Base-by-base conservation (phyloP, 805 yeast genomes). In the Monosporozyma unispora region DNA sequence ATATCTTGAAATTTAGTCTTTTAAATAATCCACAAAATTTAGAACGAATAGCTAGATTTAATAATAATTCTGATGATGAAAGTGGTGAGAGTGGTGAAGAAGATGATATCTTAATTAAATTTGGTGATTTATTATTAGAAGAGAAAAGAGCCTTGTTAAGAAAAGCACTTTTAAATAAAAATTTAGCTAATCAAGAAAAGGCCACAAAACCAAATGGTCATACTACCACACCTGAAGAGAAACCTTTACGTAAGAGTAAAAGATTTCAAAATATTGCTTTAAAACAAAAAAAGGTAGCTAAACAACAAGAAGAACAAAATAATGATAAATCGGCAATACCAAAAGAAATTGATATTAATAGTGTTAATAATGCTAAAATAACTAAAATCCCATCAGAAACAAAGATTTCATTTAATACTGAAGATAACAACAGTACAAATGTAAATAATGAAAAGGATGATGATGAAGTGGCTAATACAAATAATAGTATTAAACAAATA, bases 1-100 rank as follows among this genome's bases (percentile, higher is more conserved):
- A 58, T 44, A 53, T 61, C 21, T 53, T 67, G 25, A 66, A 25
- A 27, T 35, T 22, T 18, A 41, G 25, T n/a, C 23, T 47, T 4
- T 21, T 23, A 14, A 47, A 27, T 21, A 38, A 35, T 21, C 25
- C 25, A n/a, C 46, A 25, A n/a, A 35, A 35, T 16, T 18, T 35
- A 35, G 39, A 35, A 8, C 19, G 39, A 35, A 16, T 35, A 16
- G 39, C 39, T 18, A 35, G 22, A 35, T 35, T 35, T 35, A 35
- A 11, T 35, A 35, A 35, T 35, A 35, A 35, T 18, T 18, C 39
- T 18, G 22, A 35, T 16, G 19, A 16, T 35, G 39, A 35, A 35
- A 35, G 21, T 35, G 11, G 22, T 35, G 22, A 16, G 18, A 3
- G 3, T n/a, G 39, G 12, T 8, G 31, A 42, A 14, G 45, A 42